Conservation (phyloP, 805 yeast genomes). For the Kluyveromyces aestuarii region DNA sequence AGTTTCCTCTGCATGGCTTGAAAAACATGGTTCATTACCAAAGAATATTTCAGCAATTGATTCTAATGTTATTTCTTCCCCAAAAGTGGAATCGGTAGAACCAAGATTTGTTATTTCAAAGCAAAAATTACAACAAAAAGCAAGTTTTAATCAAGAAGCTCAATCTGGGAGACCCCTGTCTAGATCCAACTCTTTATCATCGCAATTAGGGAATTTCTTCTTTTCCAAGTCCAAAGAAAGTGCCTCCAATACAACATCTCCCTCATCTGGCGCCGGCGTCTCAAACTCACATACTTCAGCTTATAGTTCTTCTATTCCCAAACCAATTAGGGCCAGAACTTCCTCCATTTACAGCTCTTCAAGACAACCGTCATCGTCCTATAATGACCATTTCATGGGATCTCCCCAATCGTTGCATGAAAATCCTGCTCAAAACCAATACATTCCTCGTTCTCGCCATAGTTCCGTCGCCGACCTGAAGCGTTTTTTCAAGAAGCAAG, state of each 20-base stretch:
- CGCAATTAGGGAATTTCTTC: constrained; percentile 28
- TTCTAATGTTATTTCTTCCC: constrained; percentile 63
- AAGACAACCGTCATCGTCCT: constrained; percentile 25
- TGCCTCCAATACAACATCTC: background rate
- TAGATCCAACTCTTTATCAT: constrained; percentile 27
- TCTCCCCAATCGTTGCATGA: constrained; percentile 29
- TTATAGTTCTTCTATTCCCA: constrained; percentile 20
- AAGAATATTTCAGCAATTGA: constrained; percentile 34
- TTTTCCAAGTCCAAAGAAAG: constrained; percentile 18
- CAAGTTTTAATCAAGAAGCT: constrained; percentile 16
- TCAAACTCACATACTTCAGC: constrained; percentile 14
- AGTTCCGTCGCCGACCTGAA: constrained; percentile 74
- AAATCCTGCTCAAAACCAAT: constrained; percentile 30
- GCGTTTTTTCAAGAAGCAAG: constrained; percentile 53
- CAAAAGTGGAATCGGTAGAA: constrained; percentile 64
- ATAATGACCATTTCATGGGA: constrained; percentile 16
- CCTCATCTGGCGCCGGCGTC: constrained; percentile 4
- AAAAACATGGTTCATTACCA: constrained; percentile 31
- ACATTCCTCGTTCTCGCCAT: constrained; percentile 44
- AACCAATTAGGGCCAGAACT: constrained; percentile 28
- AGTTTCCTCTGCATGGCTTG: constrained; percentile 27
- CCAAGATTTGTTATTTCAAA: constrained; percentile 79
- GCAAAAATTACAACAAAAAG: constrained; percentile 39
- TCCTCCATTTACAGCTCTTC: constrained; percentile 28
- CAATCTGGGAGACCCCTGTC: constrained; percentile 13